A percentile compares a stretch with the other conserved stretches of the same genome.
These are phyloP conservation scores for Naematelia encephala DNA, from an alignment of 768 basidiomycete genomes.

Conservation along the genomic window DNA sequence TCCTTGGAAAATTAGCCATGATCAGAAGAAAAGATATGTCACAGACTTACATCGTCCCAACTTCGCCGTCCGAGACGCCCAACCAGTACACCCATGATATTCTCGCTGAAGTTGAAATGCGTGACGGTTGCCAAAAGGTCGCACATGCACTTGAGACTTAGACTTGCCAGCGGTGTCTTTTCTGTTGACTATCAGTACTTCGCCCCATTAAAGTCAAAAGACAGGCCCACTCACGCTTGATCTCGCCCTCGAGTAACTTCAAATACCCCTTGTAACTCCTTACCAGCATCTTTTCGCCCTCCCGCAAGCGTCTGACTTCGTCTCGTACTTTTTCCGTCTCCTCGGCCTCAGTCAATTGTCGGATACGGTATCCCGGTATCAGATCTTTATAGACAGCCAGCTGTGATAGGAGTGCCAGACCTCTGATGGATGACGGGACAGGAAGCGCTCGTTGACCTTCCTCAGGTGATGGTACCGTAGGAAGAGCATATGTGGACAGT, in stretches of 20 bases:
- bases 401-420: constrained; percentile 82
- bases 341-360: constrained; percentile 82
- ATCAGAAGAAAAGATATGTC: neutral
- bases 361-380: constrained; percentile 90
- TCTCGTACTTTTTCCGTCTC: constrained; percentile 91
- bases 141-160: constrained; percentile 81
- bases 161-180: constrained; percentile 54
- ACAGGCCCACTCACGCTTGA: constrained; percentile 71
- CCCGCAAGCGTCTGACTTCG: constrained; percentile 80
- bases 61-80: constrained; percentile 75
- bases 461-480: constrained; percentile 66
- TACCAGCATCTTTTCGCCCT: constrained; percentile 94
- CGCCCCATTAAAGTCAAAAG: neutral
- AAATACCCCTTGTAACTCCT: constrained; percentile 83
- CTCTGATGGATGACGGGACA: constrained; percentile 79
- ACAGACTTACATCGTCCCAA: constrained; percentile 74
- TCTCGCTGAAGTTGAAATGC: constrained; percentile 94
- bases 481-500: constrained; percentile 79
- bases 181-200: constrained; percentile 22
- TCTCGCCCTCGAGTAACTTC: constrained; percentile 73
- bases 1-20: constrained; percentile 55
- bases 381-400: constrained; percentile 94
- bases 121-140: constrained; percentile 74
- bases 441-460: constrained; percentile 55
- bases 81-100: constrained; percentile 84